These are phyloP conservation scores for Marchantia paleacea DNA, from an alignment of 225 moss, liverwort and hornwort species.

Conservation along the genomic window DNA sequence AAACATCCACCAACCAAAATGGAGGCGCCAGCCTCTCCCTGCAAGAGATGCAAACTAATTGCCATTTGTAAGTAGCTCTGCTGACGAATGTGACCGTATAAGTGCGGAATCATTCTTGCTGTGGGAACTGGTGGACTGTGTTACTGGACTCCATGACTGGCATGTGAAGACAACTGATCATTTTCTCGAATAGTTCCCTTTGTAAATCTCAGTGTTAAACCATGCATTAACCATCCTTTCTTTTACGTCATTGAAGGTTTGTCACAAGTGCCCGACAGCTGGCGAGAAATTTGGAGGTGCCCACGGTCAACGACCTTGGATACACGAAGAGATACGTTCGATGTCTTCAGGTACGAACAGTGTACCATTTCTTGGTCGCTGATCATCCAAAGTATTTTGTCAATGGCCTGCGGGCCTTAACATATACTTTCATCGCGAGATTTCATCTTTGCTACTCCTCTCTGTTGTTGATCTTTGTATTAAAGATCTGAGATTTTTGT, in stretches of 20 bases:
- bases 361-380: neutral
- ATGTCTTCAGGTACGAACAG: constrained; percentile 81
- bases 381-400: too few species aligned
- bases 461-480: neutral
- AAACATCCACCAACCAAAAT: constrained; percentile 66
- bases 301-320: constrained; percentile 91
- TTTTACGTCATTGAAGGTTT: constrained; percentile 46
- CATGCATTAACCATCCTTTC: too few species aligned
- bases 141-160: too few species aligned
- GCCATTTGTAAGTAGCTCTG: constrained; percentile 67
- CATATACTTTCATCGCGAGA: neutral
- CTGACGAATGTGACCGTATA: neutral
- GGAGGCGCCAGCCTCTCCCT: constrained; percentile 68
- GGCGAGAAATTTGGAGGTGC: constrained; percentile 90
- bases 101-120: neutral
- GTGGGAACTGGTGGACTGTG: too few species aligned
- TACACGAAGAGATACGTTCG: constrained; percentile 99
- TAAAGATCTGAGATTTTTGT: neutral
- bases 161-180: too few species aligned
- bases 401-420: too few species aligned
- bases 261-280: constrained; percentile 93
- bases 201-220: too few species aligned
- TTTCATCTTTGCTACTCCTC: neutral
- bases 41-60: constrained; percentile 92
- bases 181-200: too few species aligned